Evolutionary conservation across 1,284 basidiomycete genomes (phyloP).

Genomic region (Puccinia coronata): DNA sequence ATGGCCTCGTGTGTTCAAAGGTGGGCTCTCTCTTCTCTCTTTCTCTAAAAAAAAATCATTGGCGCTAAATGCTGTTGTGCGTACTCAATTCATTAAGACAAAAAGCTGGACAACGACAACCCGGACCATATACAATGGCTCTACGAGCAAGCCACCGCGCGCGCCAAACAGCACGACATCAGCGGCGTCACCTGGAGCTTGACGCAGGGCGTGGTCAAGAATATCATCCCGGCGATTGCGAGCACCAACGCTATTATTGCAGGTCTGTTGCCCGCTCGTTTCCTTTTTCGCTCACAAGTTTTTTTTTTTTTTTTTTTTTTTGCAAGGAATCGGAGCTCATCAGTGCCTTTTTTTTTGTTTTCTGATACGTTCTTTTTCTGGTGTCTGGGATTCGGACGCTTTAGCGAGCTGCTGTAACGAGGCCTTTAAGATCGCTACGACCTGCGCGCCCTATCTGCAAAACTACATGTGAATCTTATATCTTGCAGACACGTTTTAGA

Average conservation of each 20-base stretch:
- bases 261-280: slow-evolving; percentile 66
- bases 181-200: slow-evolving; percentile 96
- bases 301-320: no score
- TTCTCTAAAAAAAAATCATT: no score
- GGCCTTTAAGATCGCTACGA: slow-evolving; percentile 97
- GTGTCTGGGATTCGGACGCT: not conserved
- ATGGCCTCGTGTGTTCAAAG: slow-evolving; percentile 88
- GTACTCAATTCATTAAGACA: slow-evolving; percentile 67
- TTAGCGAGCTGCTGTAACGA: slow-evolving; percentile 96
- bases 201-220: slow-evolving; percentile 98
- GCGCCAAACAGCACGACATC: slow-evolving; percentile 91
- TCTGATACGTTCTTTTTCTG: not conserved
- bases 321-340: no score
- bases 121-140: slow-evolving; percentile 97
- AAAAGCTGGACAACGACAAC: slow-evolving; percentile 93
- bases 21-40: slow-evolving; percentile 62
- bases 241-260: slow-evolving; percentile 96
- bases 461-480: slow-evolving; percentile 74
- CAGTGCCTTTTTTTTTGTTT: no score
- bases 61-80: no score
- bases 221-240: slow-evolving; percentile 97
- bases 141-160: slow-evolving; percentile 73
- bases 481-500: no score
- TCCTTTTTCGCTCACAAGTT: slow-evolving; percentile 51
- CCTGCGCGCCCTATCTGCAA: slow-evolving; percentile 86